Conservation (phyloP, 345 rosid species). For the Rhodamnia argentea region DNA sequence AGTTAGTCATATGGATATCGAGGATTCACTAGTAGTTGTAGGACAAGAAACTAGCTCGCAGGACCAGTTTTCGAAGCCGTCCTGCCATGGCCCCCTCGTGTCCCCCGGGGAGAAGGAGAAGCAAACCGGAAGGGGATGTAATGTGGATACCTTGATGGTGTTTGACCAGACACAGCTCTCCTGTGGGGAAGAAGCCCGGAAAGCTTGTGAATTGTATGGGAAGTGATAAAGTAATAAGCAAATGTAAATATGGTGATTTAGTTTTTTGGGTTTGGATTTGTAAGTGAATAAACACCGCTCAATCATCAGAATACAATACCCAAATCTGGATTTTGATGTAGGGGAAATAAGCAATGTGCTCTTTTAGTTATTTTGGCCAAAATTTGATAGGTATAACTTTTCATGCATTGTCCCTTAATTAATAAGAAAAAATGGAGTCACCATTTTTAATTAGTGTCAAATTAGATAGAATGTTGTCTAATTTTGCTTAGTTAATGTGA, state of each 20-base stretch:
- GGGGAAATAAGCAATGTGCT: neutral
- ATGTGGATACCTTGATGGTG: slow-evolving; percentile 9
- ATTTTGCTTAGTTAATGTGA: neutral
- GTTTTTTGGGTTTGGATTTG: neutral
- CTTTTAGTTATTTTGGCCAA: neutral
- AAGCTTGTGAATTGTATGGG: slow-evolving; percentile 8
- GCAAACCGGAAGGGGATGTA: slow-evolving; percentile 1
- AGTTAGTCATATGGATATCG: neutral
- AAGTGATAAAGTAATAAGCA: slow-evolving; percentile 5
- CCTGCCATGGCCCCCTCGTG: slow-evolving; percentile 3
- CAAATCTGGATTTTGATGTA: neutral
- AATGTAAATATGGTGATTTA: neutral
- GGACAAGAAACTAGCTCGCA: slow-evolving; percentile 9
- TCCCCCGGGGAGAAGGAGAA: neutral
- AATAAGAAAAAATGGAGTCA: neutral
- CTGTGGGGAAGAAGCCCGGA: slow-evolving; percentile 22
- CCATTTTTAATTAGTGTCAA: neutral
- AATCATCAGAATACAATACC: neutral
- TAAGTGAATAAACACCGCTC: neutral
- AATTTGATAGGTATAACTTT: neutral
- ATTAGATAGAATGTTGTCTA: neutral
- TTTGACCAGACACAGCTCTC: slow-evolving; percentile 24
- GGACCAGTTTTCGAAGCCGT: slow-evolving; percentile 33
- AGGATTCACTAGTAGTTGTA: neutral
- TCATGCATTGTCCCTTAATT: neutral